Base-by-base conservation (phyloP, 192 early-diverging fungal genomes). In the Pilaira anomala region DNA sequence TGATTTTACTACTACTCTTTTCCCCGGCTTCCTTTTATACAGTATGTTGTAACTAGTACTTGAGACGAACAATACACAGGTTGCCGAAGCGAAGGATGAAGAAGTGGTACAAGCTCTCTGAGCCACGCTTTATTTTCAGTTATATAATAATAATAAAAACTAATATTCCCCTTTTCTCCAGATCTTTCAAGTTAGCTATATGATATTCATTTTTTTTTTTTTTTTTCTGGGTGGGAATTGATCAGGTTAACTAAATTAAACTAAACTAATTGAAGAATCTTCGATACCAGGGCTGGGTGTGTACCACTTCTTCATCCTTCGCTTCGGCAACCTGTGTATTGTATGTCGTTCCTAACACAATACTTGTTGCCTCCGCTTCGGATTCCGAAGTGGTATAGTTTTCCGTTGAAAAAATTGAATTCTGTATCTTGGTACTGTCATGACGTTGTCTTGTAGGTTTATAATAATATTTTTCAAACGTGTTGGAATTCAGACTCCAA, bases 371-470 rank as follows among this genome's bases (percentile, higher is more conserved):
- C 36, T 56, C 54, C 54, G 24, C 25, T 52, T 14, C 51, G 25
- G 51, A 11, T 19, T 56, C 28, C 54, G 28, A 60, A 24, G 41
- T 60, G 44, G 22, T 45, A 48, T 42, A 12, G 22, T 60, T 60
- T n/a, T 60, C 58, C 45, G 44, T 60, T 26, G 9, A 26, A 45
- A 60, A 14, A 28, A 33, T 44, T 60, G 58, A 60, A 30, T 48
- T 60, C 3, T 5, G 1, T 0, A 60, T 60, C 1, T 6, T 3
- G 25, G 40, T 45, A 26, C 57, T 59, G 7, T 7, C 11, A 44
- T 5, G 22, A 14, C 3, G 1, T 22, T 59, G 57, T 21, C 9
- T 1, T 39, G 53, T 7, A n/a, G 53, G 53, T 56, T 56, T 39
- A 6, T 36, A 56, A 18, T 56, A 56, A 7, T 36, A 56, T 8